Evolutionary conservation across 2,329 filamentous ascomycete species (phyloP), one percentile per base, ranked within the genome.

Genomic region (Polychaeton citri): DNA sequence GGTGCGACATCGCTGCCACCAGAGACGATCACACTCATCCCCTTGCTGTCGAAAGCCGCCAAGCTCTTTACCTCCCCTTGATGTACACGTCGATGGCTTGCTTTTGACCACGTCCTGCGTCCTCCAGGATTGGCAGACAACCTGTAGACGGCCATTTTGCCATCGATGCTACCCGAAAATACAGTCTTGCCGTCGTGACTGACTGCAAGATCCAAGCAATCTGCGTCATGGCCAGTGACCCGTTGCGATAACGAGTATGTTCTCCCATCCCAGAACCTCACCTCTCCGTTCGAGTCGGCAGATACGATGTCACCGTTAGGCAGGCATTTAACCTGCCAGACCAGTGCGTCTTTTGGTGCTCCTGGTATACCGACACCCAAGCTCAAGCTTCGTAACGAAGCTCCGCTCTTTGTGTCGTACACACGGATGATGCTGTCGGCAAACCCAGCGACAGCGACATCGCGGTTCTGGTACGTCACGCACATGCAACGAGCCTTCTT

Each of bases 351-450:
- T 59, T 83, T 88, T 13, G 81, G 75, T 5, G 83, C 83, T 31
- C 81, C 82, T 6, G 67, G 65, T 8, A 84, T 69, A 21, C 88
- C 84, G 37, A 79, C 77, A 3, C 88, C 90, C 21, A 96, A 64
- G 1, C 85, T 87, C 70, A 98, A 90, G 45, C 76, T 83, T 32
- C 85, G 73, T 39, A 94, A 55, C 41, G 83, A 69, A 35, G 76
- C 71, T 10, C 84, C 83, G 52, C 75, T 88, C 34, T 81, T 71
- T 46, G 85, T 79, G 55, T 96, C 86, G 60, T 87, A 93, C 36
- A 90, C 74, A 43, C 88, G 80, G 45, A 98, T 90, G n/a, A 77
- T 84, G 59, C 86, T 87, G 62, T 98, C 88, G n/a, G 86, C 88
- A 57, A 90, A 96, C 16, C 90, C 90, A 21, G 88, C 86, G 30